Conservation (phyloP, 2,329 filamentous ascomycete species). For the Whalleya microplaca region DNA sequence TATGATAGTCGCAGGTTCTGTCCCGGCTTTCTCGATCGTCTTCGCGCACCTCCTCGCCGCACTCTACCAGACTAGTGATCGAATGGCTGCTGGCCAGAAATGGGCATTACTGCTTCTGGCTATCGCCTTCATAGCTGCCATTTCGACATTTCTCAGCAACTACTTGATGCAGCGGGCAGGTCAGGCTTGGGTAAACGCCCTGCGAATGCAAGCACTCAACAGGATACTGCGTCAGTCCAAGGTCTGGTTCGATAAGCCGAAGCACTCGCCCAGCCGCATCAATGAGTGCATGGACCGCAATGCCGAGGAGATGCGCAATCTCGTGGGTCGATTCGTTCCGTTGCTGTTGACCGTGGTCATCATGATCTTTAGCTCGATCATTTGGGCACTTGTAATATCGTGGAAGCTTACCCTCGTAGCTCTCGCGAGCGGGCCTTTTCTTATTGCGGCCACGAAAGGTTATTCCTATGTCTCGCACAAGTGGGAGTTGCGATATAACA, state of each 20-base stretch:
- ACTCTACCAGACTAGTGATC: slow-evolving; percentile 63
- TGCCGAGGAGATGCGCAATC: slow-evolving; percentile 83
- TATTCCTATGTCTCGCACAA: slow-evolving; percentile 68
- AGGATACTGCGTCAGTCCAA: slow-evolving; percentile 76
- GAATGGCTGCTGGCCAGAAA: slow-evolving; percentile 52
- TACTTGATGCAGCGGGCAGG: slow-evolving; percentile 73
- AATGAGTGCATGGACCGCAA: slow-evolving; percentile 77
- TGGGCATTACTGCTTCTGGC: slow-evolving; percentile 74
- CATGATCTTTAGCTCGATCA: slow-evolving; percentile 70
- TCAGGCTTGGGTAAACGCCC: slow-evolving; percentile 75
- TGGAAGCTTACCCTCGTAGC: slow-evolving; percentile 84
- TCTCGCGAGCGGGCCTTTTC: slow-evolving; percentile 67
- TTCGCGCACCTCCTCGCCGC: slow-evolving; percentile 73
- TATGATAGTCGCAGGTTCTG: slow-evolving; percentile 66
- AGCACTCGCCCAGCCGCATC: slow-evolving; percentile 66
- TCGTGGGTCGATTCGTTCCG: slow-evolving; percentile 78
- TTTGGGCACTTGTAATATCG: slow-evolving; percentile 74
- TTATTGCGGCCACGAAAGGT: slow-evolving; percentile 66
- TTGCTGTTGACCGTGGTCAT: slow-evolving; percentile 67
- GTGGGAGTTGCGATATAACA: slow-evolving; percentile 74
- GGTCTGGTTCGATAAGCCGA: slow-evolving; percentile 74
- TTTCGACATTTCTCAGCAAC: slow-evolving; percentile 67
- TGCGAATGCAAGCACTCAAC: slow-evolving; percentile 70
- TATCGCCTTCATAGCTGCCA: slow-evolving; percentile 68
- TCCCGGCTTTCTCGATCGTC: slow-evolving; percentile 75